Conservation (phyloP, 1,284 basidiomycete species). For the Sporisorium iseilematis-ciliati region DNA sequence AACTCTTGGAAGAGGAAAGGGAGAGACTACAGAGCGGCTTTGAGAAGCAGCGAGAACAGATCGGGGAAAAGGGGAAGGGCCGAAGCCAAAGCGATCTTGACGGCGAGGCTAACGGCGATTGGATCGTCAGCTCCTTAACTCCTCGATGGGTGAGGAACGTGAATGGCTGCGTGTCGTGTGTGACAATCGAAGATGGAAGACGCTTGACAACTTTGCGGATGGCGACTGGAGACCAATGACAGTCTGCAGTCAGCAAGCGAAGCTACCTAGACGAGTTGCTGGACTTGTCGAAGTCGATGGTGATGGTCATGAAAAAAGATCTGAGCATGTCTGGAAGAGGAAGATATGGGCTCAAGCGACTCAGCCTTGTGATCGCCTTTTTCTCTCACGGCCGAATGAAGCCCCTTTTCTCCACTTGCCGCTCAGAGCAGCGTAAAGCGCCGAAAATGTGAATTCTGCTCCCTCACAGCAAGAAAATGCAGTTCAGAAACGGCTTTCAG, state of each 20-base stretch:
- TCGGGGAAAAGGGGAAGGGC: neutral
- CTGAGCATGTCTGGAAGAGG: too few relatives aligned
- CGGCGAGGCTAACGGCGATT: neutral
- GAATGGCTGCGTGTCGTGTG: neutral
- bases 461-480: neutral
- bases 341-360: neutral
- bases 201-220: neutral
- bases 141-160: neutral
- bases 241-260: neutral
- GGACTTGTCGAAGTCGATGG: slow-evolving; percentile 1
- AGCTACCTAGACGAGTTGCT: neutral
- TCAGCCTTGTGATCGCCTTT: slow-evolving; percentile 13
- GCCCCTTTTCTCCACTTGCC: slow-evolving; percentile 5
- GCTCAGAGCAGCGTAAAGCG: neutral
- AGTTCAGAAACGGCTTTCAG: slow-evolving; percentile 7
- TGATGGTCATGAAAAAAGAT: slow-evolving; percentile 12
- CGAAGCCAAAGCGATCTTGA: neutral
- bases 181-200: neutral
- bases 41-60: slow-evolving; percentile 4
- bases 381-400: slow-evolving; percentile 9
- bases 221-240: too few relatives aligned
- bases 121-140: neutral
- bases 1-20: slow-evolving; percentile 26
- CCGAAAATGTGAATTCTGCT: slow-evolving; percentile 1
- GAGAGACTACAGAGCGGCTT: slow-evolving; percentile 28